Evolutionary conservation across 139 green algal species (phyloP).

Genomic region (Chlamydomonas schloesseri): DNA sequence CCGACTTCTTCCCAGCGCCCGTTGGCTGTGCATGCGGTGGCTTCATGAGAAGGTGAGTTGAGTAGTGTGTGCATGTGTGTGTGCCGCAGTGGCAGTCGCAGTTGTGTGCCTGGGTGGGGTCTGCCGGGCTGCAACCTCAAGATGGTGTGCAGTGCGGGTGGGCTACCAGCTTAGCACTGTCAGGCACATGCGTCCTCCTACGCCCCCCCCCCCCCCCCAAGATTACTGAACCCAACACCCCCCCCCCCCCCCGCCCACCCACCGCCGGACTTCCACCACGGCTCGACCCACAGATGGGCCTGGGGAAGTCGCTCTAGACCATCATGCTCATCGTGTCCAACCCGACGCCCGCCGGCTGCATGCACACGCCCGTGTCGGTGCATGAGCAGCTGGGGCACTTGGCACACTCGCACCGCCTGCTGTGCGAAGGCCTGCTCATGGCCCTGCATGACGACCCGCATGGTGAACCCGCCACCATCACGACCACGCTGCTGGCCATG

Average conservation of each 20-base stretch:
- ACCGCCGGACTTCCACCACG: background rate
- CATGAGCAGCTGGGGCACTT: no score
- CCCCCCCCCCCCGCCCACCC: no score
- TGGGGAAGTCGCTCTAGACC: constrained; percentile 72
- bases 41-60: constrained; percentile 63
- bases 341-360: constrained; percentile 1
- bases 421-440: background rate
- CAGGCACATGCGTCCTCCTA: no score
- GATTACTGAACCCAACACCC: no score
- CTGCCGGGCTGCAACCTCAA: no score
- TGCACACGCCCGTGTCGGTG: background rate
- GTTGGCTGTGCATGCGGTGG: constrained; percentile 67
- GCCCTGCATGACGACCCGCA: background rate
- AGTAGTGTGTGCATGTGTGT: no score
- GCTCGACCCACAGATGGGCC: constrained; percentile 52
- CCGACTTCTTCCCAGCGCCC: constrained; percentile 32
- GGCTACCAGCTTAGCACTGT: no score
- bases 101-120: no score
- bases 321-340: constrained; percentile 68
- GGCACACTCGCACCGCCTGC: no score
- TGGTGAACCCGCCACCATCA: constrained; percentile 56
- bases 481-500: constrained; percentile 68
- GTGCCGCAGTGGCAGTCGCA: no score
- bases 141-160: no score
- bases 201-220: no score